Base-by-base conservation (phyloP, 352 stramenopile genomes). In the Peronospora farinosa region DNA sequence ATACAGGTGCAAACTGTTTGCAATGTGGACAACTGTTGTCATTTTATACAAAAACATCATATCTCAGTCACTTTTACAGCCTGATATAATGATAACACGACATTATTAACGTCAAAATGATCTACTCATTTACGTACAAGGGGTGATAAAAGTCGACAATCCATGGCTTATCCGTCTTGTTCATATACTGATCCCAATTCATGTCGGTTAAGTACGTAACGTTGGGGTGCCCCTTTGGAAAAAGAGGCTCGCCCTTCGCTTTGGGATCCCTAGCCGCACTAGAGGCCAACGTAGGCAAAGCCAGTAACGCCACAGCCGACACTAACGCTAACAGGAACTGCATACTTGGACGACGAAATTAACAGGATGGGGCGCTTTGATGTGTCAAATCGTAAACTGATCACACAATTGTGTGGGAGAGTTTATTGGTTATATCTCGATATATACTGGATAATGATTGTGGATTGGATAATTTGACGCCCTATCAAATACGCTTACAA, bases 81-180 rank as follows among this genome's bases (percentile, higher is more conserved):
- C 7, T 1, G 19, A 3, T 21, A 3, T 21, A 21, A 21, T 21
- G 1, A 21, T 1, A 21, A 21, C 19, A 8, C 1, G 35, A 31
- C 28, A 54, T 53, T 39, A 21, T 21, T 21, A 21, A 21, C 19
- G 19, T 3, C 19, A 3, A 21, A 21, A 21, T 21, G 19, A 3
- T 31, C 27, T 9, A 27, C 16, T 43, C 7, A 9, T 40, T n/a
- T 23, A 70, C 77, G 57, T 77, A 92, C 80, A 88, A 92, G 7
- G 80, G 80, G 54, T 92, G 80, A 57, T 92, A 92, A 57, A 92
- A 92, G 65, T 92, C 78, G 19, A 92, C 69, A 41, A 92, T 60
- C 80, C 80, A 92, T 23, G 80, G 80, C 43, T 84, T 84, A 62
- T 86, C 74, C 37, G 78, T 86, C 62, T 84, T 76, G 48, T 61